These are phyloP conservation scores for Zygosaccharomyces kombuchaensis DNA, from an alignment of 805 yeast species.

Conservation along the genomic window DNA sequence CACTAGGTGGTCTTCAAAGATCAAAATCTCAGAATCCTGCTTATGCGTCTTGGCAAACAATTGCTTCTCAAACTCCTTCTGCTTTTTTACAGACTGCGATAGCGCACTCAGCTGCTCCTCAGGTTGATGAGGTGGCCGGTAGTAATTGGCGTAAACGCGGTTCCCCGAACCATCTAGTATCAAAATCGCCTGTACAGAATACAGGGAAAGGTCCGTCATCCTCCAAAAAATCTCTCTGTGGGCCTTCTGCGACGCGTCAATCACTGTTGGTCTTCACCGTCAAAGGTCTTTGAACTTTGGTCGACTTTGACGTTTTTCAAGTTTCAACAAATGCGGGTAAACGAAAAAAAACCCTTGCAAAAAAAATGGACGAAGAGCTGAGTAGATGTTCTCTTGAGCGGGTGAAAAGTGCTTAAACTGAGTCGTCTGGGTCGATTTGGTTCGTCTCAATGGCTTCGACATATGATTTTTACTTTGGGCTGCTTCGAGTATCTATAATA, in stretches of 20 bases:
- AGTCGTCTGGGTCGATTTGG: background rate
- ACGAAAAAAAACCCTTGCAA: background rate
- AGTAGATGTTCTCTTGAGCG: background rate
- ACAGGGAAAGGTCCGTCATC: conserved; percentile 54
- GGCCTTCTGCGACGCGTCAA: background rate
- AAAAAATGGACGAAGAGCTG: background rate
- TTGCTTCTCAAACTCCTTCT: conserved; percentile 68
- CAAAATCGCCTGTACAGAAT: conserved; percentile 75
- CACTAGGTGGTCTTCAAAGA: conserved; percentile 73
- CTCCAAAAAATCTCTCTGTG: background rate
- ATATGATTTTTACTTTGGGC: conserved; percentile 43
- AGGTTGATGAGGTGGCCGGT: conserved; percentile 54
- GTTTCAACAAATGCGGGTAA: conserved; percentile 6
- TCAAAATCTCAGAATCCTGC: conserved; percentile 71
- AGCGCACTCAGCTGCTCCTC: conserved; percentile 27
- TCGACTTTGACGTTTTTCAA: conserved; percentile 4
- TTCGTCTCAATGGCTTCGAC: conserved; percentile 20
- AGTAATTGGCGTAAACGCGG: conserved; percentile 81
- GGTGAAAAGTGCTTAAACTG: background rate
- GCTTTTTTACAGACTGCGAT: conserved; percentile 51
- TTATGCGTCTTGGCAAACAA: conserved; percentile 75
- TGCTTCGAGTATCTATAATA: conserved; percentile 46
- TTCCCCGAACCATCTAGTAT: conserved; percentile 79
- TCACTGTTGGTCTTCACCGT: background rate
- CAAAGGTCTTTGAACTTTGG: background rate